Conservation (phyloP, 768 basidiomycete genomes). For the Infundibulicybe gibba region DNA sequence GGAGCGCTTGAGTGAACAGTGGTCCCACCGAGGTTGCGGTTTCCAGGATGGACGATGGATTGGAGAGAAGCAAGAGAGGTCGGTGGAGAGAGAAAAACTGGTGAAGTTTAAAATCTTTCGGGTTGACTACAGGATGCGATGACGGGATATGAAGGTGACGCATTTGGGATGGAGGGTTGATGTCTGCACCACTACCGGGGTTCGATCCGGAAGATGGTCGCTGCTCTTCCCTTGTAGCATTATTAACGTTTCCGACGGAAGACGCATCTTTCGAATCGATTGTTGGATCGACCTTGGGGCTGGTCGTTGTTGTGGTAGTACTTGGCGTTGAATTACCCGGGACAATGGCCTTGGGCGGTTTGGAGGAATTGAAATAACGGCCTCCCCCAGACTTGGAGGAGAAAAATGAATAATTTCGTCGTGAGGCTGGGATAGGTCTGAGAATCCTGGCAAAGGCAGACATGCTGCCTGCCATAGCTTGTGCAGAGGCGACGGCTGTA, state of each 20-base stretch:
- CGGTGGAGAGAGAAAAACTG: slow-evolving; percentile 84
- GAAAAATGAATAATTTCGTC: slow-evolving; percentile 73
- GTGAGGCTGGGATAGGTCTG: slow-evolving; percentile 39
- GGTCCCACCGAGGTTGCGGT: slow-evolving; percentile 21
- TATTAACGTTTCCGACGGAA: slow-evolving; percentile 9
- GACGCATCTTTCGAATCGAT: slow-evolving; percentile 14
- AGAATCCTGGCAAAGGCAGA: slow-evolving; percentile 49
- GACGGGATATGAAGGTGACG: slow-evolving; percentile 15
- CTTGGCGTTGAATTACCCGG: slow-evolving; percentile 22
- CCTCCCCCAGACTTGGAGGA: slow-evolving; percentile 74
- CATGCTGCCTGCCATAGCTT: slow-evolving; percentile 26
- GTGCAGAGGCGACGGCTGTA: too few relatives aligned
- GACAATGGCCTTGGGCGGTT: slow-evolving; percentile 52
- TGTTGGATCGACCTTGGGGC: slow-evolving; percentile 22
- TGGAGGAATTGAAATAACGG: slow-evolving; percentile 72
- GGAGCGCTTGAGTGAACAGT: slow-evolving; percentile 13
- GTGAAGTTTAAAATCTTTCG: slow-evolving; percentile 75
- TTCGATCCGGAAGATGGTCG: not conserved
- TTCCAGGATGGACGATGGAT: slow-evolving; percentile 53
- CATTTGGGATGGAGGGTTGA: slow-evolving; percentile 4
- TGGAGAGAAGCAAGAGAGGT: slow-evolving; percentile 67
- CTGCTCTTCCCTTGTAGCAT: slow-evolving; percentile 1
- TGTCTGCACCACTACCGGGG: slow-evolving; percentile 8
- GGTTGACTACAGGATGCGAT: slow-evolving; percentile 52
- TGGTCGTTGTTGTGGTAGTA: slow-evolving; percentile 14